phyloP scores from a whole-genome alignment of 768 basidiomycete species.

The Collybia sp. region DNA sequence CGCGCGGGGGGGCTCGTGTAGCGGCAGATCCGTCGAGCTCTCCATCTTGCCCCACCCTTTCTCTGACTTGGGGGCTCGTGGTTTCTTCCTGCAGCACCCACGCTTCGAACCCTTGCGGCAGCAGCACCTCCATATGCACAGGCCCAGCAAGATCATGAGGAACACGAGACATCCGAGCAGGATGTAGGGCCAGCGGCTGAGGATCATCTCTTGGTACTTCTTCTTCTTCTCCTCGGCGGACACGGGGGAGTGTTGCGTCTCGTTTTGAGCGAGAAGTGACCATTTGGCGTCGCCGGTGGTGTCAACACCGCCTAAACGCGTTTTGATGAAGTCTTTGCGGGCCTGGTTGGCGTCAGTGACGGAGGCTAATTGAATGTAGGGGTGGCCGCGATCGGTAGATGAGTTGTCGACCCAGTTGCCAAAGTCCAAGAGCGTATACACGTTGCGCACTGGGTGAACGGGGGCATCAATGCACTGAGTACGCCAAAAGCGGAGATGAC shows the following conservation, averaged over 20 bases:
- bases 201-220: conserved; percentile 53
- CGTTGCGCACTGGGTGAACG: conserved; percentile 59
- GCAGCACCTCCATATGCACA: conserved; percentile 61
- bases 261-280: conserved; percentile 52
- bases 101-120: conserved; percentile 27
- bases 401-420: conserved; percentile 58
- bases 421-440: conserved; percentile 68
- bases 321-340: conserved; percentile 60
- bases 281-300: conserved; percentile 50
- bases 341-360: conserved; percentile 48
- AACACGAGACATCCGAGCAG: conserved; percentile 53
- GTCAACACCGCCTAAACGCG: conserved; percentile 57
- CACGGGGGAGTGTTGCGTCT: conserved; percentile 61
- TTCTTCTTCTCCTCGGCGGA: conserved; percentile 64
- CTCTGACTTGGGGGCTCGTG: neutral
- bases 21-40: conserved; percentile 25
- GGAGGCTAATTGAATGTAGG: conserved; percentile 69
- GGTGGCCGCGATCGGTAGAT: conserved; percentile 41
- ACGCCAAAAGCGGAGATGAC: conserved; percentile 15
- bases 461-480: conserved; percentile 4
- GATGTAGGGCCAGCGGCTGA: conserved; percentile 75
- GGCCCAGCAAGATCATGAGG: conserved; percentile 38
- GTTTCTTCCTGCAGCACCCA: neutral
- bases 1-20: conserved; percentile 14
- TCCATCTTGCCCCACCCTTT: conserved; percentile 9